These are phyloP conservation scores for Peronosclerospora sorghi DNA, from an alignment of 352 stramenopile species.

Conservation along the genomic window DNA sequence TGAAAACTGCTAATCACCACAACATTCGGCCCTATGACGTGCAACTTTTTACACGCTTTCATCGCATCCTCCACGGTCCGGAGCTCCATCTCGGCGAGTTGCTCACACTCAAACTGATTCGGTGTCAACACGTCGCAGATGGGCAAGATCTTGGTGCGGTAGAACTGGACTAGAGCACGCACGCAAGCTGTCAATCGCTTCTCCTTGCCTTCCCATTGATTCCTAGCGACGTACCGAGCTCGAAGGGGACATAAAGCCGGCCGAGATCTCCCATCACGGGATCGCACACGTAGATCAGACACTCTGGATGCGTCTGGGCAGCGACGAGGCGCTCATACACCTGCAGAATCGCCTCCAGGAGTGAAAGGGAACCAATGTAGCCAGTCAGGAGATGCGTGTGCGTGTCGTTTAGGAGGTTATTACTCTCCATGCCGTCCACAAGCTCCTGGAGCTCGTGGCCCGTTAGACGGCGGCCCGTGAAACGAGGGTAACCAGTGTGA, in stretches of 20 bases:
- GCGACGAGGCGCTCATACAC: constrained; percentile 47
- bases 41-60: constrained; percentile 60
- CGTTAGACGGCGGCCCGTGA: constrained; percentile 56
- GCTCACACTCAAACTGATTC: constrained; percentile 81
- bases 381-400: constrained; percentile 78
- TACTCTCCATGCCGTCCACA: constrained; percentile 65
- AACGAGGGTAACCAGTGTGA: constrained; percentile 73
- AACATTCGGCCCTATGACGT: constrained; percentile 54
- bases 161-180: constrained; percentile 51
- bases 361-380: constrained; percentile 60
- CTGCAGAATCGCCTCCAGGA: constrained; percentile 62
- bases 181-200: neutral
- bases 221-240: constrained; percentile 38
- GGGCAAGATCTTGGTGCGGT: constrained; percentile 61
- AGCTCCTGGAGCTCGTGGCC: constrained; percentile 70
- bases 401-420: constrained; percentile 48
- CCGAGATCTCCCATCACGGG: constrained; percentile 74
- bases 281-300: constrained; percentile 72
- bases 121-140: constrained; percentile 78
- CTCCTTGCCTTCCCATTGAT: neutral
- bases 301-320: constrained; percentile 34
- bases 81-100: constrained; percentile 64
- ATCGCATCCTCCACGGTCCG: constrained; percentile 53
- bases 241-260: constrained; percentile 69
- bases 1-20: constrained; percentile 80